Evolutionary conservation across 2,329 filamentous ascomycete species (phyloP), one percentile per base, ranked within the genome.

Genomic region (Byssoonygena ceratinophila): DNA sequence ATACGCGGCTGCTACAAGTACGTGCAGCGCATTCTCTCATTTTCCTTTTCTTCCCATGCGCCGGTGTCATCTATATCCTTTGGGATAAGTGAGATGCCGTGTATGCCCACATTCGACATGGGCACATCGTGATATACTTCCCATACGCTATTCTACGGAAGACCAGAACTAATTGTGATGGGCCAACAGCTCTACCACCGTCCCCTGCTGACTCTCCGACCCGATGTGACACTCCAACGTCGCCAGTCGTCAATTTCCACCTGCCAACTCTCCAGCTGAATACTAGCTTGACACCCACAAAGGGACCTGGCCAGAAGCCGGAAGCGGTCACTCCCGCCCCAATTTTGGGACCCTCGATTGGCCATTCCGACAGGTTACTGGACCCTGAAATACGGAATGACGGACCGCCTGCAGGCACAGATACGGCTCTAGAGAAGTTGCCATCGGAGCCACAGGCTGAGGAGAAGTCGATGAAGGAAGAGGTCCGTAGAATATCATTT

Each of bases 401-500:
- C 41, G 39, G 60, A 58, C 57, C 59, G 59, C 59, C 62, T 58
- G 54, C 57, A 60, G 59, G 61, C 51, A 49, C 58, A 55, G 41
- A 52, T n/a, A 46, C 23, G 41, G 40, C 44, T 29, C 20, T 14
- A 12, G 40, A 6, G n/a, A 14, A 29, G 2, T 18, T 39, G 20
- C 22, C 20, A n/a, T n/a, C n/a, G 32, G 57, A 59, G 44, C 53
- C 59, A 58, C 55, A 55, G 16, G 50, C 59, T 54, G 25, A 56
- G 51, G 20, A 25, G 9, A 16, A 49, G 11, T 14, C 36, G 43
- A 31, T 48, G 25, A 54, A 61, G 51, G 20, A 54, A 52, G 59
- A 62, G 51, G 23, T 37, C 44, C 59, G 58, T 56, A 60, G 58
- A 50, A 60, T 72, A 25, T 67, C 67, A 34, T 72, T 74, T 58